These are phyloP conservation scores for Annulohypoxylon maeteangense DNA, from an alignment of 495 filamentous ascomycete genomes.

Conservation along the genomic window DNA sequence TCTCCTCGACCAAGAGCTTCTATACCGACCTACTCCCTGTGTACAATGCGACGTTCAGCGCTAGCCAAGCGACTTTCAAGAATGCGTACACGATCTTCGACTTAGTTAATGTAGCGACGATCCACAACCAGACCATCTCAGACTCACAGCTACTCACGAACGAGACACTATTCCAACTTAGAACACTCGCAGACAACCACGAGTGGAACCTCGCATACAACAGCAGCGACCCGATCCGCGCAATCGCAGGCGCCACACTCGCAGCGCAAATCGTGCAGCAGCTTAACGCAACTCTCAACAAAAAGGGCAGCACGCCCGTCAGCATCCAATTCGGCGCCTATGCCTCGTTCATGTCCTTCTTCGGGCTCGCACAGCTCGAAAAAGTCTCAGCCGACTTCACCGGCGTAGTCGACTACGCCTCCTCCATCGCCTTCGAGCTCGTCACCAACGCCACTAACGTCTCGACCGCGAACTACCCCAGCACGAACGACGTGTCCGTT, in stretches of 20 bases:
- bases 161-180: conserved; percentile 65
- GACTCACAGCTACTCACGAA: conserved; percentile 58
- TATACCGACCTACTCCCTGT: conserved; percentile 71
- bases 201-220: conserved; percentile 73
- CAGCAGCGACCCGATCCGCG: conserved; percentile 54
- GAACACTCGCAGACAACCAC: conserved; percentile 72
- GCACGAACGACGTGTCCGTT: conserved; percentile 69
- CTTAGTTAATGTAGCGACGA: conserved; percentile 74
- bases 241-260: conserved; percentile 68
- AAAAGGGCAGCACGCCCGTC: conserved; percentile 49
- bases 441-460: conserved; percentile 65
- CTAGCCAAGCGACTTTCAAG: conserved; percentile 67
- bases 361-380: conserved; percentile 72
- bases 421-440: conserved; percentile 78
- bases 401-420: conserved; percentile 75
- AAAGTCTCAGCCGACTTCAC: conserved; percentile 68
- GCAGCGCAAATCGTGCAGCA: conserved; percentile 72
- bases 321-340: conserved; percentile 74
- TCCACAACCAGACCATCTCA: conserved; percentile 75
- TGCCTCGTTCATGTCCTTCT: conserved; percentile 77
- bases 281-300: conserved; percentile 67
- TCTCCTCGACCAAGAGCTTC: conserved; percentile 67
- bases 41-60: conserved; percentile 67
- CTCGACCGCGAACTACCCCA: conserved; percentile 58
- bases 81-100: conserved; percentile 83